Base-by-base conservation (phyloP, 768 basidiomycete species). In the Mycena epipterygia region DNA sequence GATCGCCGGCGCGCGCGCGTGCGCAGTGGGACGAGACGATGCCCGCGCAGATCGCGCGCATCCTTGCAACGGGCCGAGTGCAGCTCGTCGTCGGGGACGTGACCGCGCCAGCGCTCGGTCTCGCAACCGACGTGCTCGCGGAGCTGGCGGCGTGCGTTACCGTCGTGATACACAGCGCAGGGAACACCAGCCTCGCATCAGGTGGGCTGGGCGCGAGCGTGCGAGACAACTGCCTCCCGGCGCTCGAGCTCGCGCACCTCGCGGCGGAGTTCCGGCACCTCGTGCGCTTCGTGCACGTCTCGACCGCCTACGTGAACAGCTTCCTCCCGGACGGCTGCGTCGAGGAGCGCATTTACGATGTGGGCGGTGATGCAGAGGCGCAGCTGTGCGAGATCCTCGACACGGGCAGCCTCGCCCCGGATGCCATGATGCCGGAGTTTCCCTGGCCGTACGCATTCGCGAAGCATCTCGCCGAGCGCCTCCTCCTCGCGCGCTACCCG, bases 271-370 rank as follows among this genome's bases (percentile, higher is more conserved):
- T 65, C 46, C 17, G 2, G 17, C 12, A 48, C 19, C 52, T 56
- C 23, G 2, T 21, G 9, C 2, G 17, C 6, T 65, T 65, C 33
- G 53, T 46, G 8, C n/a, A 33, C 21, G 9, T 65, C 5, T 65
- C 64, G n/a, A 57, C 30, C 19, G 55, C 64, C 12, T 65, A 65
- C 23, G 53, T n/a, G 30, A 65, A 65, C 55, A 8, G 3, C 9
- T 49, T 46, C 21, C 55, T 57, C 11, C 64, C 64, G 0, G 55
- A 37, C 17, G 55, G 64, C 0, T 2, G 12, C 1, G 33, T 66
- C 0, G 64, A 66, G n/a, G 64, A 66, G 35, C 30, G 19, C 14
- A 57, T 48, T 23, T 66, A 66, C 35, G 23, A 46, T 23, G 7
- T 17, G 23, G n/a, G 17, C 1, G 27, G 51, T 9, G 55, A 66